Evolutionary conservation across 2,329 filamentous ascomycete genomes (phyloP), one percentile per base, ranked within the genome.

Genomic region (Pseudogymnoascus sp.): DNA sequence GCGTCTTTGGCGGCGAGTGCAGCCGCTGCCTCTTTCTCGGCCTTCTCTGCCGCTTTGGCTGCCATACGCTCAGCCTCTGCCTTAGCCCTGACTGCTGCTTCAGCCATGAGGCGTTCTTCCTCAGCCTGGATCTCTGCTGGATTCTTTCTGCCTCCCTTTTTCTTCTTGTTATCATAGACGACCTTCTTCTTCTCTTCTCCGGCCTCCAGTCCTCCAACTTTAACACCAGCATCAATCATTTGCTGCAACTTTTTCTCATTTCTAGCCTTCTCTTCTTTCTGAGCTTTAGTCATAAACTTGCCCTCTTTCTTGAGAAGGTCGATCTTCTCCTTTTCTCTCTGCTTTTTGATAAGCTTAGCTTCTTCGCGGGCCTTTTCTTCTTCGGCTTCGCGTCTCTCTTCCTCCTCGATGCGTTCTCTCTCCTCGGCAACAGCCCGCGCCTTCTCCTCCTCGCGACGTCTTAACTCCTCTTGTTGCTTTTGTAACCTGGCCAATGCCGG

Each of bases 241-340:
- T 95, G 91, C 79, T 95, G 88, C 62, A 93, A 77, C 70, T 92
- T 91, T 70, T 87, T 80, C 77, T 93, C 89, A 69, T 90, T 88
- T 70, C 87, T 84, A 23, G 88, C 87, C 77, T 91, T 91, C 72
- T 90, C 89, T 70, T 93, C 89, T 72, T 87, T 90, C 74, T 96
- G 90, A 12, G 90, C 90, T 77, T 93, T 93, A 68, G 90, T 93
- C 71, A 93, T 78, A 76, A 89, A 93, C 72, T 91, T 93, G 74
- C 91, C 91, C 74, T 92, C 90, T 75, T 89, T 91, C 83, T 93
- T 95, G 63, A 91, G 84, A 77, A 93, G 88, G 73, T 95, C 91
- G 65, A 93, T 87, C 76, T 84, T 90, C 75, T 93, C 89, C 80
- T 90, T 93, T 71, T 96, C 91, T 73, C 85, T 91, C 71, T 91